Evolutionary conservation across 306 rosid species (phyloP), one percentile per base, ranked within the genome.

Genomic region (Betula pendula): DNA sequence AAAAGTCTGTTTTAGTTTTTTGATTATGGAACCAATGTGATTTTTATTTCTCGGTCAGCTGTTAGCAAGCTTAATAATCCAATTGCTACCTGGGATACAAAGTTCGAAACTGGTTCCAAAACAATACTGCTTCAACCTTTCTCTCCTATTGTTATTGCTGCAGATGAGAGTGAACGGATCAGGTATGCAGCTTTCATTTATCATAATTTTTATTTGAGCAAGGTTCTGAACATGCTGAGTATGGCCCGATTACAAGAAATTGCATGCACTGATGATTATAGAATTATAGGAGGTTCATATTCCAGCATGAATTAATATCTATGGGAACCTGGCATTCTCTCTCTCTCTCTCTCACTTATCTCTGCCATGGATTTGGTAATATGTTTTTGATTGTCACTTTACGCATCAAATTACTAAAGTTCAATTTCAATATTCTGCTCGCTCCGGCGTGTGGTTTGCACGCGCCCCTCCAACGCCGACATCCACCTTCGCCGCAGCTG

Each of bases 161-260:
- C 94, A 19, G 98, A 96, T 68, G 98, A 91, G 87, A 92, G 91
- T 84, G 99, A 96, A 84, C 88, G 93, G 19, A 92, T 96, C 75
- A 91, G 99, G 99, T 96, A 83, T 75, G 71, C 35, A 43, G 9
- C 71, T 12, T 31, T 0, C 62, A 35, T 73, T 69, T 13, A 52
- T 77, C 62, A 40, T 65, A 75, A 48, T 44, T 69, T 38, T 24
- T 69, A 79, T 53, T 51, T 44, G 45, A 73, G 29, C 20, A 29
- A 68, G 75, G 51, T 60, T 59, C 65, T 65, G 47, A 25, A 66
- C n/a, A 47, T 68, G 65, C 81, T 70, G 25, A 42, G 33, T 40
- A 69, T 76, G 72, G 17, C 51, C 71, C 52, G 72, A 72, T 62
- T 62, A 16, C 42, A 29, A 7, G 31, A 62, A 31, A 17, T 62